Evolutionary conservation across 2,329 filamentous ascomycete species (phyloP).

Genomic region (Arthrobotrys musiformis): DNA sequence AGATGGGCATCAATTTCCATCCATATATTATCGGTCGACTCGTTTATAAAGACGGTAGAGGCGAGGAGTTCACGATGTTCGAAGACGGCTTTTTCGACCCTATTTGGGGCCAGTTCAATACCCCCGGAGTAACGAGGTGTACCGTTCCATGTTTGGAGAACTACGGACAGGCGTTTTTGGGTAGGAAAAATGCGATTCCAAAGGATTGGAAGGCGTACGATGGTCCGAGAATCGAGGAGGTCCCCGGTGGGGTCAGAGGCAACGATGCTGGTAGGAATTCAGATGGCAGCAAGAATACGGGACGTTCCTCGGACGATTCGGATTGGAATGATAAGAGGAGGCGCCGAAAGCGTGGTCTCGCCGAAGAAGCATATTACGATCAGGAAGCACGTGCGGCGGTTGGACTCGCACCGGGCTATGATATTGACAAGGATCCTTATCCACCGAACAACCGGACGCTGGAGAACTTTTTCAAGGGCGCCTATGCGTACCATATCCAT

Average conservation of each 20-base stretch:
- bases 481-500: conserved; percentile 71
- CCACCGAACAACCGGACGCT: conserved; percentile 69
- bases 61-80: conserved; percentile 69
- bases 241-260: conserved; percentile 58
- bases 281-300: conserved; percentile 1
- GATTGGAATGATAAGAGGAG: conserved; percentile 31
- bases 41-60: conserved; percentile 69
- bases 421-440: conserved; percentile 67
- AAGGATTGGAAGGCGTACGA: conserved; percentile 69
- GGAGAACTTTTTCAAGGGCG: conserved; percentile 69
- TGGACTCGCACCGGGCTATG: conserved; percentile 61
- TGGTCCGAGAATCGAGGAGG: conserved; percentile 63
- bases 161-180: conserved; percentile 68
- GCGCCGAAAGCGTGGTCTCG: conserved; percentile 41
- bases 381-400: conserved; percentile 59
- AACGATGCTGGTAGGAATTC: conserved; percentile 39
- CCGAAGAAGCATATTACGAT: conserved; percentile 61
- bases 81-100: conserved; percentile 70
- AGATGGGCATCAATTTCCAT: conserved; percentile 71
- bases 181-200: conserved; percentile 63
- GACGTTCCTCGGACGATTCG: conserved; percentile 52
- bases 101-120: conserved; percentile 70
- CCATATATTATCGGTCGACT: conserved; percentile 69
- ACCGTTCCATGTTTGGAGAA: conserved; percentile 69
- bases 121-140: conserved; percentile 67